These are phyloP conservation scores for Phytophthora constricta DNA, from an alignment of 352 stramenopile species.

Conservation along the genomic window DNA sequence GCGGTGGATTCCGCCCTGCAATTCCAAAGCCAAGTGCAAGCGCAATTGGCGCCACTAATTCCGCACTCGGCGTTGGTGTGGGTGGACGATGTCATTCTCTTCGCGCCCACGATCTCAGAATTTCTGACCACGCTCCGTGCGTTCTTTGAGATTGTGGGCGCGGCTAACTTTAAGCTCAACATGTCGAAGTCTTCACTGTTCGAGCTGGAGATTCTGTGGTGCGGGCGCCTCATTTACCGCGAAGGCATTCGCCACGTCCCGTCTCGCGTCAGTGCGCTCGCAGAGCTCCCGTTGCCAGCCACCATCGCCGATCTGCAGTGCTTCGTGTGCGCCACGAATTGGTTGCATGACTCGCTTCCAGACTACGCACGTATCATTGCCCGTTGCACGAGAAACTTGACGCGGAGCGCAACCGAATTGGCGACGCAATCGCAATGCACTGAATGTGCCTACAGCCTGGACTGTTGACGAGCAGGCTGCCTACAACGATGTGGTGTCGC, in stretches of 20 bases:
- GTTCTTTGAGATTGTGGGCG: constrained; percentile 27
- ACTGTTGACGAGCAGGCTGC: neutral
- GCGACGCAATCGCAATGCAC: constrained; percentile 4
- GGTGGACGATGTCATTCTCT: constrained; percentile 33
- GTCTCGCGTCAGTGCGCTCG: neutral
- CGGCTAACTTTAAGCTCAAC: constrained; percentile 23
- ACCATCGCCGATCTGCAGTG: constrained; percentile 17
- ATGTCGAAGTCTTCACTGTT: constrained; percentile 24
- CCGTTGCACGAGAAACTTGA: constrained; percentile 11
- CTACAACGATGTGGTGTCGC: neutral
- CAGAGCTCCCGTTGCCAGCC: constrained; percentile 2
- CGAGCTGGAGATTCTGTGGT: constrained; percentile 26
- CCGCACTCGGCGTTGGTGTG: constrained; percentile 19
- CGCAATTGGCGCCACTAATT: constrained; percentile 13
- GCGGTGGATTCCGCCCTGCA: constrained; percentile 7
- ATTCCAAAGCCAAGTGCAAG: constrained; percentile 21
- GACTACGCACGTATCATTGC: constrained; percentile 14
- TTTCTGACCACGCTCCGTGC: constrained; percentile 11
- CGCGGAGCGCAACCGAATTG: neutral
- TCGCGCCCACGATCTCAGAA: constrained; percentile 1
- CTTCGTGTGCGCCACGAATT: constrained; percentile 22
- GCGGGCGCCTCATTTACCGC: constrained; percentile 22
- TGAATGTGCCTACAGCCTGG: neutral
- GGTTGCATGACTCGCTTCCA: constrained; percentile 19
- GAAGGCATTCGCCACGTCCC: constrained; percentile 27